Evolutionary conservation across 768 basidiomycete genomes (phyloP), one percentile per base, ranked within the genome.

Genomic region (Leccinum longicurvipes): DNA sequence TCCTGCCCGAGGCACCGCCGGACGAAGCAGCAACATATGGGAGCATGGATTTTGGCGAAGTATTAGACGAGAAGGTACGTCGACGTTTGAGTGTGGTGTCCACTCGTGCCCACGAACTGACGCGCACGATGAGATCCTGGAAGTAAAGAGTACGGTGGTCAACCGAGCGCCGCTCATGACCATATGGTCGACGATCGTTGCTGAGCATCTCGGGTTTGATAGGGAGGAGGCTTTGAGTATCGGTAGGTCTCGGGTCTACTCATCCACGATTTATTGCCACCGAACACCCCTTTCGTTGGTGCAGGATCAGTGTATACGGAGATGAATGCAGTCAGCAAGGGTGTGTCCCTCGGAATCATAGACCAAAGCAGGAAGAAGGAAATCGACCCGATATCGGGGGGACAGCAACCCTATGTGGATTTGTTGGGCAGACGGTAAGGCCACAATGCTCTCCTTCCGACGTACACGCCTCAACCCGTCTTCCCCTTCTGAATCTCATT

Each of bases 161-260:
- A 98, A 98, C 70, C 85, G 96, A 23, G 95, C 96, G 1, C 96
- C 96, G 0, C 78, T 98, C 45, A 91, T 98, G 90, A 93, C 87
- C 53, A 93, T 89, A 2, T 98, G 96, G 96, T 85, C 92, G 2
- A 89, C 81, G 50, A 72, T 92, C 31, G 91, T 98, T 25, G 89
- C 91, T 4, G 91, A 93, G 63, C 79, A 85, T 36, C 77, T 97
- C 59, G 91, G 93, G 2, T 98, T 98, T 70, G 80, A 84, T 50
- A 78, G 87, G 56, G 86, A 91, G 64, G 96, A 98, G 73, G 91
- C 96, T 2, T 75, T 98, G 39, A 94, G 91, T 60, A 91, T 98
- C 53, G 93, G 94, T 88, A 60, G 29, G 77, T 63, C n/a, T 39
- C 24, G 42, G 25, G n/a, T 54, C 23, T 11, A 9, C 24, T 19